Percentiles rank a stretch among this genome's conserved stretches.
Evolutionary conservation across 192 early-diverging fungal genomes (phyloP).

Genomic region (Podila epicladia): DNA sequence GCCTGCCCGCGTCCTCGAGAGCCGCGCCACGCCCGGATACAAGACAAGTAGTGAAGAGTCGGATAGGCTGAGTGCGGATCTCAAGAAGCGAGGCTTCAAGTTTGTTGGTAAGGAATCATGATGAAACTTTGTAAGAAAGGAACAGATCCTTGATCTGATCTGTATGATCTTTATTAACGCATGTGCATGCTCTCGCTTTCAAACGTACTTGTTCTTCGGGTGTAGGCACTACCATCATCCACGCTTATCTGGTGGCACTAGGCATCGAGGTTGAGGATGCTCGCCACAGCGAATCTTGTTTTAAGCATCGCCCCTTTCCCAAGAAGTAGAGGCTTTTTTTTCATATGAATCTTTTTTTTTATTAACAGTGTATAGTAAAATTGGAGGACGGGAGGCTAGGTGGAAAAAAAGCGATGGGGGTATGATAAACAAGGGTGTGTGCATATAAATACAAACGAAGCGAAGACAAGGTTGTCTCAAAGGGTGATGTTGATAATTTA

Average conservation of each 20-base stretch:
- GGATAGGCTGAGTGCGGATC: constrained; percentile 40
- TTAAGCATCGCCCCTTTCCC: background rate
- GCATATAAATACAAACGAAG: constrained; percentile 1
- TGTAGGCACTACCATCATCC: constrained; percentile 40
- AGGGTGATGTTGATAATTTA: background rate
- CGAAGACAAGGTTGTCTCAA: background rate
- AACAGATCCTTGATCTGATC: background rate
- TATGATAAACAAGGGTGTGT: constrained; percentile 8
- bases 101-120: constrained; percentile 31
- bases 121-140: background rate
- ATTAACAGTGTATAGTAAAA: background rate
- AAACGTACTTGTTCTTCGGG: background rate
- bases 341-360: background rate
- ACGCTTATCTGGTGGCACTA: constrained; percentile 26
- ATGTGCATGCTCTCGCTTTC: background rate
- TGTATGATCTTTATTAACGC: background rate
- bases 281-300: constrained; percentile 1
- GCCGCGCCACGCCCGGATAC: background rate
- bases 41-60: constrained; percentile 21
- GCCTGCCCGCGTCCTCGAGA: background rate
- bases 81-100: constrained; percentile 50
- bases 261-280: constrained; percentile 29
- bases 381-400: background rate
- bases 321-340: background rate
- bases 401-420: background rate